A percentile compares a stretch with the other conserved stretches of the same genome.
Evolutionary conservation across 805 yeast genomes (phyloP).

Genomic region (Debaryomyces castellii): DNA sequence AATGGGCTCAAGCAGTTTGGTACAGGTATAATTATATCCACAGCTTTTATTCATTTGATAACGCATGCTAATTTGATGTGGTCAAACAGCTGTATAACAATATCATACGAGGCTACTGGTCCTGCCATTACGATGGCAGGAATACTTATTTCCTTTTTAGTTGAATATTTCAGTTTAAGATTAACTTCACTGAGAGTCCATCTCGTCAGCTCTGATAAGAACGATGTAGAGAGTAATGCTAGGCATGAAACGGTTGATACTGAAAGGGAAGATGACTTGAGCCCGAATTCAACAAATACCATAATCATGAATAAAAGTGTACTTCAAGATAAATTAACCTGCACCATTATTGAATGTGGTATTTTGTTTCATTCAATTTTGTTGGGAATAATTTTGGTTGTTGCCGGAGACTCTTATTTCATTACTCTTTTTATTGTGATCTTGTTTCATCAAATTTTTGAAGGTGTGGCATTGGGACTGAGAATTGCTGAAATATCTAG

Average conservation of each 20-base stretch:
- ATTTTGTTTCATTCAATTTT: conserved; percentile 30
- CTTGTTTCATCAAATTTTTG: conserved; percentile 32
- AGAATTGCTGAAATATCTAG: conserved; percentile 27
- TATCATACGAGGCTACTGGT: conserved; percentile 26
- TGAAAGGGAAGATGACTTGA: not conserved
- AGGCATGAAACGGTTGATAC: not conserved
- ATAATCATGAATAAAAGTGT: not conserved
- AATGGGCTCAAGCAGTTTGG: conserved; percentile 24
- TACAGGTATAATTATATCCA: conserved; percentile 30
- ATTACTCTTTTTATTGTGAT: conserved; percentile 28
- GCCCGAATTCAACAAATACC: not conserved
- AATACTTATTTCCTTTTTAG: conserved; percentile 20
- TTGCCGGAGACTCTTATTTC: conserved; percentile 26
- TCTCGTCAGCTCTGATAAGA: conserved; percentile 14
- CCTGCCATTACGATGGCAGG: conserved; percentile 31
- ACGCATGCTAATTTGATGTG: conserved; percentile 29
- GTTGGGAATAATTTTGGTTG: conserved; percentile 28
- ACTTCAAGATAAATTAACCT: conserved; percentile 10
- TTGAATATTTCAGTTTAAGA: conserved; percentile 20
- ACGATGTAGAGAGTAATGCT: conserved; percentile 15
- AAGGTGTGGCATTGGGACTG: conserved; percentile 30
- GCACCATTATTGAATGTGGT: conserved; percentile 23
- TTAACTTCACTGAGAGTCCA: not conserved
- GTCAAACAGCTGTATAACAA: conserved; percentile 20
- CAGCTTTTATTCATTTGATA: conserved; percentile 31